Conservation (phyloP, 108 stramenopile species). For the Bacterosira constricta region DNA sequence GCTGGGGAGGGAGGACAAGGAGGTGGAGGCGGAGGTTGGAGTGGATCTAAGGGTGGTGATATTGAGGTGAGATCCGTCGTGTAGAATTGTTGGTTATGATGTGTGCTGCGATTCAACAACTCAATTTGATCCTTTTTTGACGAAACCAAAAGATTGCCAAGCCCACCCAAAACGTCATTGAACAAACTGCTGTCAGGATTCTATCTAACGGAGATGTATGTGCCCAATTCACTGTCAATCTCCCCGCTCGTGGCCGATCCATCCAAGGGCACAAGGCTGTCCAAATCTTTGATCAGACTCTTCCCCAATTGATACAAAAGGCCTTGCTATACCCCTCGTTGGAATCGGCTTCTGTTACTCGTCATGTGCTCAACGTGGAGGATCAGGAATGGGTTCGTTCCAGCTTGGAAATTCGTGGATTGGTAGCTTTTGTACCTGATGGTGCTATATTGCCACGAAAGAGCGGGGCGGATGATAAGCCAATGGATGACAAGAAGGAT, state of each 20-base stretch:
- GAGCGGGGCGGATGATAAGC: slow-evolving; percentile 85
- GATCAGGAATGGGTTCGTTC: slow-evolving; percentile 86
- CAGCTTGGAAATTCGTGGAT: slow-evolving; percentile 60
- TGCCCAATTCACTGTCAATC: slow-evolving; percentile 90
- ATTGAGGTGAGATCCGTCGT: slow-evolving; percentile 57
- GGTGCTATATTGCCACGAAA: slow-evolving; percentile 88
- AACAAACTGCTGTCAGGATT: slow-evolving; percentile 82
- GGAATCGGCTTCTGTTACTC: slow-evolving; percentile 48
- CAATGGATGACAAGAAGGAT: slow-evolving; percentile 63
- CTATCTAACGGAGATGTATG: slow-evolving; percentile 65
- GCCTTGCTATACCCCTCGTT: slow-evolving; percentile 59
- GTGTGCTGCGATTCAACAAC: not conserved
- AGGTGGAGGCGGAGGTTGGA: slow-evolving; percentile 64
- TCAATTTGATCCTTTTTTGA: not conserved
- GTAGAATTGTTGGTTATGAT: not conserved
- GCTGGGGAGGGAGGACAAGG: slow-evolving; percentile 36
- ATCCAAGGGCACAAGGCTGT: slow-evolving; percentile 85
- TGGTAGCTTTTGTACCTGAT: slow-evolving; percentile 90
- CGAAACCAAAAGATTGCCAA: slow-evolving; percentile 57
- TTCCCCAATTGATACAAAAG: slow-evolving; percentile 72
- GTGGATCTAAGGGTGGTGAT: slow-evolving; percentile 92
- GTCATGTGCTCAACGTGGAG: slow-evolving; percentile 84
- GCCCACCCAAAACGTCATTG: slow-evolving; percentile 91
- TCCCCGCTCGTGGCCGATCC: slow-evolving; percentile 90
- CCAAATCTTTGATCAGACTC: slow-evolving; percentile 68